Evolutionary conservation across 2,329 filamentous ascomycete species (phyloP).

Genomic region (Rhexocercosporidium sp.): DNA sequence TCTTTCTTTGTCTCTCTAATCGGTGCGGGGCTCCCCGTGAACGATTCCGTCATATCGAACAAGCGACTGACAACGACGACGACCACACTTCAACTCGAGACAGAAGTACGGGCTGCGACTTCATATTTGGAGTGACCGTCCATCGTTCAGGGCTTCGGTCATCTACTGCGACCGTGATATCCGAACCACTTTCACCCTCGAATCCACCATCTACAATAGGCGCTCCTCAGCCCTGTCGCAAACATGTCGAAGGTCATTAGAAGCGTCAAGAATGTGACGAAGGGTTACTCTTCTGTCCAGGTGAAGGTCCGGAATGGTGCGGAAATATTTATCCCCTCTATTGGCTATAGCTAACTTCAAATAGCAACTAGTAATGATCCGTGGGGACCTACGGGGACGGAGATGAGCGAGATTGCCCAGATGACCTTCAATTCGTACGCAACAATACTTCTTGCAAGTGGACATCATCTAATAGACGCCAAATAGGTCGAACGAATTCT

Average conservation of each 20-base stretch:
- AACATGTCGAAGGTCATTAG: constrained; percentile 96
- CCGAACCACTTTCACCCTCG: neutral
- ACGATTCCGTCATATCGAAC: constrained; percentile 15
- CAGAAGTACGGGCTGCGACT: constrained; percentile 15
- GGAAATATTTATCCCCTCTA: constrained; percentile 44
- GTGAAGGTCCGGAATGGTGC: constrained; percentile 97
- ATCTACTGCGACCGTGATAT: constrained; percentile 7
- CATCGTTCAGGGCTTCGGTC: constrained; percentile 14
- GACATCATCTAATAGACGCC: constrained; percentile 17
- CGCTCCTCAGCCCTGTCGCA: constrained; percentile 29
- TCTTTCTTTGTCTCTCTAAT: constrained; percentile 1
- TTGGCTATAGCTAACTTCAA: constrained; percentile 39
- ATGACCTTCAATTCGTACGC: constrained; percentile 96
- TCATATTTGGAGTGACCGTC: constrained; percentile 10
- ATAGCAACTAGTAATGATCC: constrained; percentile 97
- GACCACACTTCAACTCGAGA: constrained; percentile 17
- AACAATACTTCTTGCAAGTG: neutral
- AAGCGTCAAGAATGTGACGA: constrained; percentile 99
- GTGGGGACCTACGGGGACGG: constrained; percentile 96
- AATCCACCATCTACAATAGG: neutral
- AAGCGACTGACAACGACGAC: constrained; percentile 21
- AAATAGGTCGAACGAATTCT: constrained; percentile 85
- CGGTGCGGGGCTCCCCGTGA: constrained; percentile 27
- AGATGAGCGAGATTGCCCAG: constrained; percentile 98
- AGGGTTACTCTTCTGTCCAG: constrained; percentile 95